Percentiles rank a stretch among this genome's conserved stretches.
phyloP scores from a whole-genome alignment of 768 basidiomycete genomes.

The Phlegmacium glaucopus region DNA sequence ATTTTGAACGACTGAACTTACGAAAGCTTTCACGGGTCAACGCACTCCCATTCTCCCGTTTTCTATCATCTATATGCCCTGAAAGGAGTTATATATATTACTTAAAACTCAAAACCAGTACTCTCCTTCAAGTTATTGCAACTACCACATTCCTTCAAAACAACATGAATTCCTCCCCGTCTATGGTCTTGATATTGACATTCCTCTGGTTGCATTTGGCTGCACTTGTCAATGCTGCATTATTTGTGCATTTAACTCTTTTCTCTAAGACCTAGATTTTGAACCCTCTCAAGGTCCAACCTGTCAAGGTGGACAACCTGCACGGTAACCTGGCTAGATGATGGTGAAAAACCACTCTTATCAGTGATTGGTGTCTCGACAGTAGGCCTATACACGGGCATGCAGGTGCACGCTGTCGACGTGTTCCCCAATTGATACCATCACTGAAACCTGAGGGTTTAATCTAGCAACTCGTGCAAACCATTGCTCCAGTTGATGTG shows the following conservation, averaged over 20 bases:
- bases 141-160: constrained; percentile 8
- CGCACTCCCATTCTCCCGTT: too few species aligned
- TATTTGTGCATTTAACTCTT: constrained; percentile 39
- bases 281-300: constrained; percentile 36
- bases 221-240: constrained; percentile 30
- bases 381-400: constrained; percentile 57
- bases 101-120: too few species aligned
- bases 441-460: not conserved
- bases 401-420: constrained; percentile 37
- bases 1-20: too few species aligned
- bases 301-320: constrained; percentile 56
- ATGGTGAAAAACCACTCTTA: constrained; percentile 50
- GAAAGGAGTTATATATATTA: too few species aligned
- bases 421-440: not conserved
- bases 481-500: constrained; percentile 54
- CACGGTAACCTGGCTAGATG: constrained; percentile 58
- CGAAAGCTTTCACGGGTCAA: too few species aligned
- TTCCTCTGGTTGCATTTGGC: constrained; percentile 20
- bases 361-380: constrained; percentile 46
- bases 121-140: constrained; percentile 4
- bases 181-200: constrained; percentile 12
- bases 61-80: too few species aligned
- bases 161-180: too few species aligned
- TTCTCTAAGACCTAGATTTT: not conserved
- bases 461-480: constrained; percentile 53